phyloP scores from a whole-genome alignment of 106 monocot species.

The Phalaenopsis equestris region DNA sequence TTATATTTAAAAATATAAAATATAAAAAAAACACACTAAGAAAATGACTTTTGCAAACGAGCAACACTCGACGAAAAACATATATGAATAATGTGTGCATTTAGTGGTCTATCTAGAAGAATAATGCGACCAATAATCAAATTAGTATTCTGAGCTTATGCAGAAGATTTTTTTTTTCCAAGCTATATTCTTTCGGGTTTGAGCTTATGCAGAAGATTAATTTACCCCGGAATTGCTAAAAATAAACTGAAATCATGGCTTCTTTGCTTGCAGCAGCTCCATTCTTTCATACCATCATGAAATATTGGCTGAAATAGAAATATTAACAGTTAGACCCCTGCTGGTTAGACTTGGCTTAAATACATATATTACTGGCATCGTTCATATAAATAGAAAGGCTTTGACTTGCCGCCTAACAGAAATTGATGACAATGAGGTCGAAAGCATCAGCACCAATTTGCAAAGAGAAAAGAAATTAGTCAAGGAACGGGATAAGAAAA shows the following conservation, averaged over 20 bases:
- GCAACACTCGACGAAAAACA: too few species aligned
- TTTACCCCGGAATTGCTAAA: constrained; percentile 86
- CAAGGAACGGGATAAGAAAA: not conserved
- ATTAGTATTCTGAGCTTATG: not conserved
- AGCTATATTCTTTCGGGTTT: not conserved
- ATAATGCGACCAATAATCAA: not conserved
- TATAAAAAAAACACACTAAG: too few species aligned
- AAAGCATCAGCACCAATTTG: constrained; percentile 2
- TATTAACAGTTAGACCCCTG: not conserved
- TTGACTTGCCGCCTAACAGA: constrained; percentile 42
- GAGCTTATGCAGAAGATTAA: not conserved
- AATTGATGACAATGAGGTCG: not conserved
- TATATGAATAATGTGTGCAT: too few species aligned
- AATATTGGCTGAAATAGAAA: constrained; percentile 67
- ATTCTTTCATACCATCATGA: constrained; percentile 99
- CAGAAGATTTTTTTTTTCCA: not conserved
- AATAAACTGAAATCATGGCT: constrained; percentile 99
- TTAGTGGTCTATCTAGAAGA: not conserved
- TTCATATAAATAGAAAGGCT: too few species aligned
- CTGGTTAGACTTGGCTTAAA: constrained; percentile 5
- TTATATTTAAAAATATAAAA: too few species aligned
- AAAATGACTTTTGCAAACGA: too few species aligned
- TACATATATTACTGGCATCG: not conserved
- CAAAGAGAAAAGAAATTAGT: not conserved
- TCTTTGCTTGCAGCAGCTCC: constrained; percentile 98